Conservation (phyloP, 73 alveolate genomes). For the Blepharisma japonicum region DNA sequence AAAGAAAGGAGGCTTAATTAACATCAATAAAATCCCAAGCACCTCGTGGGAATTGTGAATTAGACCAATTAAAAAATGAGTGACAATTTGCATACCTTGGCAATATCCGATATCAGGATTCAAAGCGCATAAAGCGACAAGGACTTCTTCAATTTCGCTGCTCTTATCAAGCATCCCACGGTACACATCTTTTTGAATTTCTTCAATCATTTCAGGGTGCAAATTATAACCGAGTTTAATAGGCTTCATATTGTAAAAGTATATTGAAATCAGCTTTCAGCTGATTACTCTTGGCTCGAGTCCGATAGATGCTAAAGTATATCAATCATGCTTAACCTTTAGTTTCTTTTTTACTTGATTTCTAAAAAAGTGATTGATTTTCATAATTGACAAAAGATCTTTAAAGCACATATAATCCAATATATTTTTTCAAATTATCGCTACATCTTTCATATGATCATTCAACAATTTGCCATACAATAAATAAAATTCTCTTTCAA, state of each 20-base stretch:
- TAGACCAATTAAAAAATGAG: conserved; percentile 1
- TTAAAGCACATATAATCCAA: too few species aligned
- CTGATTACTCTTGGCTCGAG: background rate
- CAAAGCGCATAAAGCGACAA: background rate
- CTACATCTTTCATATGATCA: too few species aligned
- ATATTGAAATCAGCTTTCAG: background rate
- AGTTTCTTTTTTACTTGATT: conserved; percentile 13
- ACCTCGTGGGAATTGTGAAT: background rate
- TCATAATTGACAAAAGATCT: too few species aligned
- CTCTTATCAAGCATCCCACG: conserved; percentile 9
- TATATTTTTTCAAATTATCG: too few species aligned
- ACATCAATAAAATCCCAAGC: background rate
- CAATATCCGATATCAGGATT: conserved; percentile 23
- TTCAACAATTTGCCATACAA: too few species aligned
- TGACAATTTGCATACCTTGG: conserved; percentile 27
- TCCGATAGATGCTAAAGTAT: background rate
- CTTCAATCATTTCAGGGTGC: background rate
- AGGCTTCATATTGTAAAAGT: background rate
- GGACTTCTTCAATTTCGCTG: background rate
- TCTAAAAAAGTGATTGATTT: background rate
- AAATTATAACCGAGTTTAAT: background rate
- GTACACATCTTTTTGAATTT: conserved; percentile 2
- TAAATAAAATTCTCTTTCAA: too few species aligned
- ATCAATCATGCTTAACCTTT: background rate
- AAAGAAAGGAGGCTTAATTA: conserved; percentile 20